Evolutionary conservation across 2,329 filamentous ascomycete genomes (phyloP), one percentile per base, ranked within the genome.

Genomic region (Calonectria pseudoturangicola): DNA sequence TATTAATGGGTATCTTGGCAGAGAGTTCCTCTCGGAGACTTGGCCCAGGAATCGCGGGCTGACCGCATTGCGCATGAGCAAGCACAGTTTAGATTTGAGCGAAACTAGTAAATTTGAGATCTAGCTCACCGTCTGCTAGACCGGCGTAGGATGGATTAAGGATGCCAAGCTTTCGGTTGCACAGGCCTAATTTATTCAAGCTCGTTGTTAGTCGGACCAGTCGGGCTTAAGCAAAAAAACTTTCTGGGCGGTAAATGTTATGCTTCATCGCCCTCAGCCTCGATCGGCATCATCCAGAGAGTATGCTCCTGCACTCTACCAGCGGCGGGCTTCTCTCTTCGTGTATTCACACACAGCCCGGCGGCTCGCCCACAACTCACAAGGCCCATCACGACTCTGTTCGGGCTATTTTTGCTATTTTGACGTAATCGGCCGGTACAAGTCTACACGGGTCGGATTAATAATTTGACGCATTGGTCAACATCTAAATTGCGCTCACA

Each of bases 381-480:
- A 12, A 8, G 33, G 25, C 10, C 33, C 33, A 36, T 54, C 27
- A n/a, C 15, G 13, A 15, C 12, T 58, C 21, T 41, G 30, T 25
- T 58, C 12, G 12, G 21, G 13, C 25, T 28, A 13, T 21, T 58
- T 58, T 58, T n/a, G 13, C 25, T 28, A 13, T 21, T 58, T 58
- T 58, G 54, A 58, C 54, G 54, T 41, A 58, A 58, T 58, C 33
- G 21, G n/a, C 13, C n/a, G 54, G 25, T 41, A 58, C 54, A 58
- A 56, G 43, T 33, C n/a, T 27, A 58, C 33, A 41, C 54, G 54
- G 54, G n/a, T 12, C 54, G 54, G 54, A 58, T 39, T 58, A 58
- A 58, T 58, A 58, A 39, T 58, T 58, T 27, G 54, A 58, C 54
- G 54, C 54, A 39, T 27, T 58, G 54, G 33, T 58, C 54, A 58